These are phyloP conservation scores for Talaromyces amestolkiae DNA, from an alignment of 2,329 filamentous ascomycete species.

Conservation along the genomic window DNA sequence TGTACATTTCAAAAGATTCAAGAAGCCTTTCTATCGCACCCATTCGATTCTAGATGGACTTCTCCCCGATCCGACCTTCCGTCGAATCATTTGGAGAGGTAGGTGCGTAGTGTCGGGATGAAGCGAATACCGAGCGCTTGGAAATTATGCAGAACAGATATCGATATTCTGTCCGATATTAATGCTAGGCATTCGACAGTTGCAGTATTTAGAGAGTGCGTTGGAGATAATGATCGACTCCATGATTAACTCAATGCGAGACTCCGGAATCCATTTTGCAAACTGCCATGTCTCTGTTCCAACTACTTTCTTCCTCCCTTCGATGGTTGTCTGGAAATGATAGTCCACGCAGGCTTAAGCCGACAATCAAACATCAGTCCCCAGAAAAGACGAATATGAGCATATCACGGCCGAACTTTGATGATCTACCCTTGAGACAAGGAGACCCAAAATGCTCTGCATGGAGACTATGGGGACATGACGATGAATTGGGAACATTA, in stretches of 20 bases:
- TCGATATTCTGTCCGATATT: not conserved
- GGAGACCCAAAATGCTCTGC: constrained; percentile 18
- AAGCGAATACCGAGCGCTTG: not conserved
- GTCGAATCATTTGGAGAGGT: not conserved
- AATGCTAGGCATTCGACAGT: not conserved
- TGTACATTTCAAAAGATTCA: not conserved
- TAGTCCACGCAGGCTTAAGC: not conserved
- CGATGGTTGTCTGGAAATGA: not conserved
- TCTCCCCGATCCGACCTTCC: not conserved
- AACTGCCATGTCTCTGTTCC: not conserved
- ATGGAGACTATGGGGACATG: constrained; percentile 19
- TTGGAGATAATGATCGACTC: not conserved
- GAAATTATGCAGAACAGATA: not conserved
- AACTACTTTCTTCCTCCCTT: not conserved
- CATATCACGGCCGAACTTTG: constrained; percentile 1
- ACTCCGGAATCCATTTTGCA: not conserved
- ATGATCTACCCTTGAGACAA: constrained; percentile 11
- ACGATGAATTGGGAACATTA: constrained; percentile 20
- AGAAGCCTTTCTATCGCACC: not conserved
- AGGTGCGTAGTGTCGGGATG: not conserved
- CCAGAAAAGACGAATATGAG: not conserved
- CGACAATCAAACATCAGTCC: not conserved
- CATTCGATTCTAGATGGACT: not conserved
- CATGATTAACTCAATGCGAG: not conserved
- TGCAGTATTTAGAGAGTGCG: not conserved